Evolutionary conservation across 2,329 filamentous ascomycete species (phyloP), one percentile per base, ranked within the genome.

Genomic region (Chaetomiaceae sp.): DNA sequence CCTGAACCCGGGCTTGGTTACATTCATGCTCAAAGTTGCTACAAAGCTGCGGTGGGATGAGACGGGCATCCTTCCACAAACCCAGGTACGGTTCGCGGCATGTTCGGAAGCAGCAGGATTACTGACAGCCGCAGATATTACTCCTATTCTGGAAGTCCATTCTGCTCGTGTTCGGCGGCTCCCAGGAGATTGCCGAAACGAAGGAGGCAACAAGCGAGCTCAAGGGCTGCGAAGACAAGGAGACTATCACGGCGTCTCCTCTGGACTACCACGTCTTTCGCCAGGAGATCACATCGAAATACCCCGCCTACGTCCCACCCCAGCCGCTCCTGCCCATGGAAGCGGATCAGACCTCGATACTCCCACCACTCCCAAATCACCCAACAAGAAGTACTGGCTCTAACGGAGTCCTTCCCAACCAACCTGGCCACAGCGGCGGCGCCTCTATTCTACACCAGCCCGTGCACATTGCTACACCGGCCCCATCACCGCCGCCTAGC

Each of bases 391-490:
- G 73, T 47, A 80, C 75, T 52, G 73, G 74, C 12, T 69, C 75
- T 2, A 82, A 76, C 54, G 81, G 83, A 11, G 78, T 86, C 37
- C 70, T 86, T 27, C 75, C 77, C 6, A 70, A 65, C 3, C 74
- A 75, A 3, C 68, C 76, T 0, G 76, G 75, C 45, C 78, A 79
- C 49, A 74, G 64, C 42, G 78, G 72, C 46, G 79, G 83, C 51
- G 73, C 78, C 8, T 96, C 90, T 0, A 97, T 98, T 59, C 76
- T 98, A 20, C 83, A 97, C 62, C 91, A 97, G 60, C 88, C 93
- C 6, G 91, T 98, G 6, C 93, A 98, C 64, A 98, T 98, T 57
- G 93, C 93, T n/a, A 98, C 93, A 1, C 93, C 93, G 0, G 91
- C 90, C 0, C 93, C 93, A 1, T 98, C 93, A 0, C 93, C 93